These are phyloP conservation scores for Strobilomyces confusus DNA, from an alignment of 768 basidiomycete genomes.

Conservation along the genomic window DNA sequence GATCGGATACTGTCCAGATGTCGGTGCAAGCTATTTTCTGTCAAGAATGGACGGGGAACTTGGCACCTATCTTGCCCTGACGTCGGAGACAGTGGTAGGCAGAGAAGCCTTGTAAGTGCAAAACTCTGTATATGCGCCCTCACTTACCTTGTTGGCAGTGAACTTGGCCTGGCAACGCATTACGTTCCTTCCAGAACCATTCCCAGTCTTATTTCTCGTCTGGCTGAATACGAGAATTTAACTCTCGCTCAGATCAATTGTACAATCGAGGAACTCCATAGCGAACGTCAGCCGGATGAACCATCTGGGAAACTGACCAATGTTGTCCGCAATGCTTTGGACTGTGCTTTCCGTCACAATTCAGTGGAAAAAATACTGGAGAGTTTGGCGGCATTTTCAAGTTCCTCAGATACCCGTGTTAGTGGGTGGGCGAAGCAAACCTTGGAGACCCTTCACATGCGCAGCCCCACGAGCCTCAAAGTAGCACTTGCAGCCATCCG, in stretches of 20 bases:
- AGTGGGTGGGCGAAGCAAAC: conserved; percentile 75
- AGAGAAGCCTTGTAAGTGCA: conserved; percentile 79
- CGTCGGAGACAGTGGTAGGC: conserved; percentile 66
- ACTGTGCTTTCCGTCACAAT: conserved; percentile 68
- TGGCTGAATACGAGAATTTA: conserved; percentile 43
- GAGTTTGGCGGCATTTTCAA: conserved; percentile 44
- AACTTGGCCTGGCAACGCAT: conserved; percentile 92
- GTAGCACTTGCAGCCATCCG: conserved; percentile 82
- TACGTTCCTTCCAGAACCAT: conserved; percentile 77
- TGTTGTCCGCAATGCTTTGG: conserved; percentile 69
- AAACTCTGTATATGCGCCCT: conserved; percentile 7
- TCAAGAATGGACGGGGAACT: conserved; percentile 86
- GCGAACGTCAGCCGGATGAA: conserved; percentile 58
- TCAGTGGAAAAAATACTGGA: conserved; percentile 69
- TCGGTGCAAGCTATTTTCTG: conserved; percentile 88
- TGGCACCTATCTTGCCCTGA: conserved; percentile 92
- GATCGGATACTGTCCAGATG: conserved; percentile 89
- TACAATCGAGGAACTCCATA: conserved; percentile 59
- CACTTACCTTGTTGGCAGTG: conserved; percentile 43
- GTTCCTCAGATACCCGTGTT: conserved; percentile 41
- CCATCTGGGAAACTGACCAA: conserved; percentile 53
- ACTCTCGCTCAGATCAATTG: conserved; percentile 53
- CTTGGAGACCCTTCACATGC: conserved; percentile 52
- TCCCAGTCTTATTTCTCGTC: conserved; percentile 62
- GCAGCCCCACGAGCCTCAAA: conserved; percentile 91